These are phyloP conservation scores for Apiospora sp. DNA, from an alignment of 2,329 filamentous ascomycete genomes.

Conservation along the genomic window DNA sequence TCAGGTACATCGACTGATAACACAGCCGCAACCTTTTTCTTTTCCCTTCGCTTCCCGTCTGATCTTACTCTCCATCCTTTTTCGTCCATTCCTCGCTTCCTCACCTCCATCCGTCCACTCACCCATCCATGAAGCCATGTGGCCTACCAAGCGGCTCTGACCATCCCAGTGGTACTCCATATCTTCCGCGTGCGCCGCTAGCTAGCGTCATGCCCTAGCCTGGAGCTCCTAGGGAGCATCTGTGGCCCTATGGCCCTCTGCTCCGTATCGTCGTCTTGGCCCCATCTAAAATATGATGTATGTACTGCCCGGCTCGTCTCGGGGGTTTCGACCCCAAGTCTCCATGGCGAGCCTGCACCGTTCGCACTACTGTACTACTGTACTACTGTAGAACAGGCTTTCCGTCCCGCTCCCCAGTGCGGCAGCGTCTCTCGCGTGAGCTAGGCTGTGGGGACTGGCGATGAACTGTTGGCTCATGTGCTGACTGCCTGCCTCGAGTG, in stretches of 20 bases:
- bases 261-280: background rate
- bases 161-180: slow-evolving; percentile 3
- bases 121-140: slow-evolving; percentile 19
- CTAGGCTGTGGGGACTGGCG: slow-evolving; percentile 6
- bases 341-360: background rate
- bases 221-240: background rate
- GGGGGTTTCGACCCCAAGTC: slow-evolving; percentile 2
- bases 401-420: slow-evolving; percentile 13
- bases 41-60: background rate
- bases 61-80: background rate
- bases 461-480: slow-evolving; percentile 11
- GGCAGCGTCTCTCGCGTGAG: background rate
- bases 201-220: background rate
- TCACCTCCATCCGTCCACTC: background rate
- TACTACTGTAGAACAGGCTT: slow-evolving; percentile 10
- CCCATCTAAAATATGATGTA: background rate
- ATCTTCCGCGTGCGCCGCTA: background rate
- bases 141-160: slow-evolving; percentile 11
- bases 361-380: background rate
- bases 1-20: background rate
- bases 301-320: background rate
- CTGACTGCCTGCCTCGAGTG: slow-evolving; percentile 5
- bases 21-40: background rate
- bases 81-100: background rate
- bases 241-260: background rate